Evolutionary conservation across 129 eudicot genomes (phyloP).

Genomic region (Saposhnikovia divaricata): DNA sequence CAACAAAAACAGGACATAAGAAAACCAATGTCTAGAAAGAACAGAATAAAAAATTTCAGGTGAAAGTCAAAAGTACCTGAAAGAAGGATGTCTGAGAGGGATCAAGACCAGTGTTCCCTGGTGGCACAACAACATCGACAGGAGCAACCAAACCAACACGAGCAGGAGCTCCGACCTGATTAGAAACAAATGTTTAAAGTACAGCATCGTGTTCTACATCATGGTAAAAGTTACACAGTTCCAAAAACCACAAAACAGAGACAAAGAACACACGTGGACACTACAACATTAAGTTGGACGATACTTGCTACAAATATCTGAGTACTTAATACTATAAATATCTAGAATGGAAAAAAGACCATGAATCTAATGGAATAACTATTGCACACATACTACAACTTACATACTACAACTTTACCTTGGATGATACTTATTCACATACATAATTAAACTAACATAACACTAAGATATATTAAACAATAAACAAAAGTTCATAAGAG

Average conservation of each 20-base stretch:
- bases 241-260: background rate
- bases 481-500: background rate
- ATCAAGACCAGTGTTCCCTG: conserved; percentile 44
- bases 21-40: too few species aligned
- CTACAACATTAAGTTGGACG: background rate
- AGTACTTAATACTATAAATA: too few species aligned
- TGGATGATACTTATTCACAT: background rate
- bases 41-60: too few species aligned
- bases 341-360: too few species aligned
- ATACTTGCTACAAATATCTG: too few species aligned
- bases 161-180: conserved; percentile 48
- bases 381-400: too few species aligned
- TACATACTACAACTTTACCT: too few species aligned
- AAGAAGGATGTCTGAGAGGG: conserved; percentile 32
- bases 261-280: background rate
- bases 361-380: too few species aligned
- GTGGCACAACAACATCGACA: conserved; percentile 42
- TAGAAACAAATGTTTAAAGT: background rate
- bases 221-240: background rate
- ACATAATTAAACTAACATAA: too few species aligned
- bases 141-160: conserved; percentile 49
- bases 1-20: too few species aligned
- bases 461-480: background rate
- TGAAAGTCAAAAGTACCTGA: too few species aligned
- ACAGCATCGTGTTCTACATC: background rate